Conservation (phyloP, 305 asterid genomes). For the Fraxinus baroniana region DNA sequence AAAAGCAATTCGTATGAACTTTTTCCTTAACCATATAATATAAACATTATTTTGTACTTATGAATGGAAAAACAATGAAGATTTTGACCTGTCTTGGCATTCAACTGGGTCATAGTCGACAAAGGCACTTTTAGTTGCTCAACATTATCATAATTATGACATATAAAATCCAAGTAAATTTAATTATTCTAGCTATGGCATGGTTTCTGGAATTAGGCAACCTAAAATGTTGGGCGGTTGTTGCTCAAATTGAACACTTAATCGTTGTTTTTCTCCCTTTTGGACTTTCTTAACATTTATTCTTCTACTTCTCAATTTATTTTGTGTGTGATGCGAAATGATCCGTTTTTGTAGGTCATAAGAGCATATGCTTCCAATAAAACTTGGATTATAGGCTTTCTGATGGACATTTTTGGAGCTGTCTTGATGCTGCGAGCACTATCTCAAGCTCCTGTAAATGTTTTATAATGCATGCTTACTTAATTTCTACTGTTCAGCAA, state of each 20-base stretch:
- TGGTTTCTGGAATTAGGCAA: not conserved
- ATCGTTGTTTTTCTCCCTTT: not conserved
- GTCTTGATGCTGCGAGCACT: constrained; percentile 87
- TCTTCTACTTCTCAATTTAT: not conserved
- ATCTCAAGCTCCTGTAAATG: constrained; percentile 87
- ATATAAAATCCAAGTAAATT: not conserved
- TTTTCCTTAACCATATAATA: not conserved
- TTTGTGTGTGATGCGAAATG: not conserved
- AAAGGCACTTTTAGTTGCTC: not conserved
- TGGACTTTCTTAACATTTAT: not conserved
- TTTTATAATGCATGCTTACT: not conserved
- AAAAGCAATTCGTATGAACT: not conserved
- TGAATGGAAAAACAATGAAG: not conserved
- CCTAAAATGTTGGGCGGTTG: not conserved
- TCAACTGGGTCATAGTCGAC: not conserved
- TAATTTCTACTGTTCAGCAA: not conserved
- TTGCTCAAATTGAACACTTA: not conserved
- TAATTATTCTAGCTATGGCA: not conserved
- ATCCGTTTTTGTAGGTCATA: constrained; percentile 60
- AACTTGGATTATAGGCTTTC: constrained; percentile 77
- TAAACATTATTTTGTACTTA: not conserved
- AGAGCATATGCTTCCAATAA: constrained; percentile 88
- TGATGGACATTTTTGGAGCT: constrained; percentile 96
- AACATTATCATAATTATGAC: not conserved
- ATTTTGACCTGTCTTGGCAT: not conserved